Percentiles rank a stretch among this genome's conserved stretches.
Evolutionary conservation across 495 filamentous ascomycete species (phyloP).

Genomic region (Echria macrotheca): DNA sequence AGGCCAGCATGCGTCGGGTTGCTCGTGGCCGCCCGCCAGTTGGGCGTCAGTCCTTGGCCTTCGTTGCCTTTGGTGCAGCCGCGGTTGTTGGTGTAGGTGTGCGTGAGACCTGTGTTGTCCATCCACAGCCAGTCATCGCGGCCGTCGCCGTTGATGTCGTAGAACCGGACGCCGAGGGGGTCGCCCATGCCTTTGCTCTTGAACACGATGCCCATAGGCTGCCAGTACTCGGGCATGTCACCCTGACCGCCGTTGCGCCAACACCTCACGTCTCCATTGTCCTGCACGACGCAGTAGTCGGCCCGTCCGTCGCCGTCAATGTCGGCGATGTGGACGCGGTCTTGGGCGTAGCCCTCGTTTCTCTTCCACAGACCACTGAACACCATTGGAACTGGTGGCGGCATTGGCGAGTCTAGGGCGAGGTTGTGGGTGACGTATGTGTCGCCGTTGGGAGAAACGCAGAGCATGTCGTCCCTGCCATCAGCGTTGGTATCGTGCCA

Average conservation of each 20-base stretch:
- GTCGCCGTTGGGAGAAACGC: not conserved
- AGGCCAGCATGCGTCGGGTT: not conserved
- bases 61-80: conserved; percentile 12
- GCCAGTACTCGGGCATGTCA: conserved; percentile 24
- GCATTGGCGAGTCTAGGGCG: not conserved
- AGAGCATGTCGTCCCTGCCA: not conserved
- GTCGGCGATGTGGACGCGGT: conserved; percentile 4
- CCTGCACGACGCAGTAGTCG: conserved; percentile 11
- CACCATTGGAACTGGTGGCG: not conserved
- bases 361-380: not conserved
- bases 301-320: conserved; percentile 7
- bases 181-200: conserved; percentile 9
- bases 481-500: not conserved
- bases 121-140: conserved; percentile 30
- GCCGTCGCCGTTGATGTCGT: conserved; percentile 33
- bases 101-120: conserved; percentile 16
- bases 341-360: conserved; percentile 7
- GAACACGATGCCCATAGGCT: conserved; percentile 17
- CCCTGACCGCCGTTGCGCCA: conserved; percentile 27
- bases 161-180: conserved; percentile 17
- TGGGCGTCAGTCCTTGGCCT: not conserved
- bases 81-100: conserved; percentile 25
- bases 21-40: not conserved
- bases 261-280: conserved; percentile 17
- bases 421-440: not conserved